Percentiles rank a stretch among this genome's conserved stretches.
These are phyloP conservation scores for Geotrichum histeridarum DNA, from an alignment of 1,139 yeast species.

Conservation along the genomic window DNA sequence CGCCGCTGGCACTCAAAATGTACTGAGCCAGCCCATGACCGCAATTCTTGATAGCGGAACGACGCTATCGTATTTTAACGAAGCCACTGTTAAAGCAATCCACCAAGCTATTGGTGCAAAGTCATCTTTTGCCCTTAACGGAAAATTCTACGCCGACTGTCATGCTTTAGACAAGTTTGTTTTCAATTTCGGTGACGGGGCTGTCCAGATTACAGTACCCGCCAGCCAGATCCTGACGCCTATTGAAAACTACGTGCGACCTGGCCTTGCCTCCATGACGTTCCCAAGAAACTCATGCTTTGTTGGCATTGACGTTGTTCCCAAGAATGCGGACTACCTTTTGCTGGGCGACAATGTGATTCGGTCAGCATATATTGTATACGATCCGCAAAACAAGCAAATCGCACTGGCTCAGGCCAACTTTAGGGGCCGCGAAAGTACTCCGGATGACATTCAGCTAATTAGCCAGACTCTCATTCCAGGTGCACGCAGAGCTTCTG, in stretches of 20 bases:
- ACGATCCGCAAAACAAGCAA: conserved; percentile 48
- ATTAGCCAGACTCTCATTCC: conserved; percentile 26
- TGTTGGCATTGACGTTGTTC: conserved; percentile 33
- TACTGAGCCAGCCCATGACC: conserved; percentile 33
- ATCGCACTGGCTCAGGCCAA: conserved; percentile 51
- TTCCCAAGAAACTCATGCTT: conserved; percentile 39
- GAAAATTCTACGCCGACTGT: conserved; percentile 39
- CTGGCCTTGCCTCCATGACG: conserved; percentile 31
- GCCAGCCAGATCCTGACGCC: conserved; percentile 43
- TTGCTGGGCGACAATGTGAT: conserved; percentile 50
- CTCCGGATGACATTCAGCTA: conserved; percentile 30
- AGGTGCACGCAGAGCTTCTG: background rate
- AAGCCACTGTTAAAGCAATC: conserved; percentile 35
- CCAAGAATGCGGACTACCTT: conserved; percentile 32
- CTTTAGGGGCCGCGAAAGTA: conserved; percentile 16
- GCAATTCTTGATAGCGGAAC: conserved; percentile 68
- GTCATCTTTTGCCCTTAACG: conserved; percentile 37
- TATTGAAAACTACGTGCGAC: conserved; percentile 33
- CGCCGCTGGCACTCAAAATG: conserved; percentile 37
- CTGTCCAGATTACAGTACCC: conserved; percentile 42
- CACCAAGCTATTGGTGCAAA: conserved; percentile 36
- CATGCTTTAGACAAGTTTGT: conserved; percentile 37
- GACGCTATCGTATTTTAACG: conserved; percentile 53
- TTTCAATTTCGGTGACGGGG: conserved; percentile 45
- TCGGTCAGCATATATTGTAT: conserved; percentile 51